Evolutionary conservation across 2,329 filamentous ascomycete species (phyloP).

Genomic region (Anthostomella pinea): DNA sequence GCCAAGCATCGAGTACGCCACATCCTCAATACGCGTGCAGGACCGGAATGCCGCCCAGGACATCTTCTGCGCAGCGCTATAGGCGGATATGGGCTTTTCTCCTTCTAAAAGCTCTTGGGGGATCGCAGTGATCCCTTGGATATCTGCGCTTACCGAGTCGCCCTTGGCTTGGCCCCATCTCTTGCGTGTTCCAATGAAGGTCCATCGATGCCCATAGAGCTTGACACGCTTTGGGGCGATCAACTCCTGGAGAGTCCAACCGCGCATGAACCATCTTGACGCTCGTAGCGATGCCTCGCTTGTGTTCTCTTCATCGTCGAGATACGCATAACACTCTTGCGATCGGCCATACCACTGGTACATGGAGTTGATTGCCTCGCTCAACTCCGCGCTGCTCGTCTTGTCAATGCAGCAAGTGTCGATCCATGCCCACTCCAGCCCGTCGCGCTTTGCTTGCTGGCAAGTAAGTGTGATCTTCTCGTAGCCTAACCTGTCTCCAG

Average conservation of each 20-base stretch:
- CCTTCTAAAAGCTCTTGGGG: slow-evolving; percentile 1
- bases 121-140: slow-evolving; percentile 15
- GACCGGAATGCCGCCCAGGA: slow-evolving; percentile 13
- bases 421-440: too few relatives aligned
- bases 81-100: background rate
- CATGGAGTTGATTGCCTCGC: too few relatives aligned
- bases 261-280: slow-evolving; percentile 12
- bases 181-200: slow-evolving; percentile 8
- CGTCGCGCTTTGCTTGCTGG: too few relatives aligned
- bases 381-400: too few relatives aligned
- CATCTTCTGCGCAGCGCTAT: slow-evolving; percentile 8
- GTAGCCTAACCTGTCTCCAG: too few relatives aligned
- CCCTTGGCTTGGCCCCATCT: slow-evolving; percentile 4
- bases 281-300: too few relatives aligned
- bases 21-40: slow-evolving; percentile 15
- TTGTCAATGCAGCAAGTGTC: too few relatives aligned
- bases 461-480: too few relatives aligned
- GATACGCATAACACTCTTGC: too few relatives aligned
- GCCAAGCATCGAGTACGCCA: slow-evolving; percentile 17
- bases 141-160: too few relatives aligned
- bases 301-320: too few relatives aligned
- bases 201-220: slow-evolving; percentile 18
- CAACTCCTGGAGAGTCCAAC: slow-evolving; percentile 20
- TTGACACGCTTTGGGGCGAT: slow-evolving; percentile 13
- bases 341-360: too few relatives aligned